A percentile compares a stretch with the other conserved stretches of the same genome.
Conservation (phyloP, 139 green algal species). For the Picochlorum sp. region DNA sequence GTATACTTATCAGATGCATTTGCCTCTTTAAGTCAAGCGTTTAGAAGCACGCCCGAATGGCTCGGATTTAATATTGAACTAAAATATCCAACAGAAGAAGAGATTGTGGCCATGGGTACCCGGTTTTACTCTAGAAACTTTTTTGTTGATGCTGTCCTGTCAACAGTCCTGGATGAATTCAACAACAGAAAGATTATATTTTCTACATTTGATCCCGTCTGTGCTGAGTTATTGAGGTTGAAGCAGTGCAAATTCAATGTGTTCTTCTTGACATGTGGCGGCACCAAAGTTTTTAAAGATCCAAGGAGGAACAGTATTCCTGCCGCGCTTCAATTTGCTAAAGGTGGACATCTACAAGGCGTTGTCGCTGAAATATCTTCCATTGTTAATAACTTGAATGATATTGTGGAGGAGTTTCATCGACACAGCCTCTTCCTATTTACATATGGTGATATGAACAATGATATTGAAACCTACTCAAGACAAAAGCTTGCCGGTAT, state of each 20-base stretch:
- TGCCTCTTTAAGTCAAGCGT: conserved; percentile 28
- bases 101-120: conserved; percentile 15
- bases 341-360: conserved; percentile 19
- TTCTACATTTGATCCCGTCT: conserved; percentile 36
- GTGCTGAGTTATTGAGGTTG: conserved; percentile 25
- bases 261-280: conserved; percentile 37
- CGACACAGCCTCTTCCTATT: conserved; percentile 29
- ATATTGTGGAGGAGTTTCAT: conserved; percentile 21
- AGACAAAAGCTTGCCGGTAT: conserved; percentile 23
- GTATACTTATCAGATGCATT: conserved; percentile 1
- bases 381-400: conserved; percentile 17
- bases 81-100: conserved; percentile 30
- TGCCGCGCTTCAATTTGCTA: conserved; percentile 31
- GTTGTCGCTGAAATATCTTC: conserved; percentile 22
- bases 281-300: conserved; percentile 31
- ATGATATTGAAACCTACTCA: conserved; percentile 16
- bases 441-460: conserved; percentile 36
- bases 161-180: conserved; percentile 29
- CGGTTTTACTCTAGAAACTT: conserved; percentile 26
- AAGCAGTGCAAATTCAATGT: conserved; percentile 35
- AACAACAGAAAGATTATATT: conserved; percentile 27
- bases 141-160: conserved; percentile 32
- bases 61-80: conserved; percentile 44
- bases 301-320: conserved; percentile 37
- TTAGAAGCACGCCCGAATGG: conserved; percentile 24